Evolutionary conservation across 2,329 filamentous ascomycete species (phyloP).

Genomic region (Diaporthe citri): DNA sequence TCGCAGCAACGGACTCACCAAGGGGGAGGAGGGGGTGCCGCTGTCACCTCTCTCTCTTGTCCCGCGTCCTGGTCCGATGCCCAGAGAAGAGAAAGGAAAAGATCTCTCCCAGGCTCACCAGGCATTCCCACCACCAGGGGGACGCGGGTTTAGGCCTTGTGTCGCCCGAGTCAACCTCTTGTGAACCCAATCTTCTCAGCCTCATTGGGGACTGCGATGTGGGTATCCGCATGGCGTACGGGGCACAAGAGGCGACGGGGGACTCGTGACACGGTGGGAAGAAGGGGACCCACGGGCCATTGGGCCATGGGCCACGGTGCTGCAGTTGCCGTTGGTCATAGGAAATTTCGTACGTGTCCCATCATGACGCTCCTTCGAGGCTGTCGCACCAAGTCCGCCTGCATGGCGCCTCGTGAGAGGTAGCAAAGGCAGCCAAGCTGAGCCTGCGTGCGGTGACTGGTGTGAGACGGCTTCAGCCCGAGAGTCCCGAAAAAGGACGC

Average conservation of each 20-base stretch:
- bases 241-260: background rate
- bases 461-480: constrained; percentile 2
- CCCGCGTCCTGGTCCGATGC: constrained; percentile 9
- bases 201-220: constrained; percentile 23
- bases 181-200: constrained; percentile 31
- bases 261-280: background rate
- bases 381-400: constrained; percentile 5
- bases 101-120: background rate
- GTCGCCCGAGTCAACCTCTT: constrained; percentile 25
- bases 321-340: constrained; percentile 29
- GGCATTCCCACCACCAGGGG: background rate
- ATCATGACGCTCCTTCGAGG: constrained; percentile 15
- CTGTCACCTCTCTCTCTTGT: background rate
- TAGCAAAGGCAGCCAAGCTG: background rate
- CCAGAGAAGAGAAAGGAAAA: background rate
- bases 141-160: background rate
- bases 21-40: background rate
- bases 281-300: background rate
- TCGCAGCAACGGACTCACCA: constrained; percentile 1
- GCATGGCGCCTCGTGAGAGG: constrained; percentile 9
- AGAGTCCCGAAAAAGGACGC: background rate
- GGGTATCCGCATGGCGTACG: constrained; percentile 12
- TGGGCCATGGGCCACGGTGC: constrained; percentile 8
- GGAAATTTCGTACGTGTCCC: constrained; percentile 14
- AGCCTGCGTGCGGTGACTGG: background rate